Percentiles rank a stretch among this genome's conserved stretches.
Evolutionary conservation across 2,329 filamentous ascomycete genomes (phyloP).

Genomic region (Ascochyta rabiei): DNA sequence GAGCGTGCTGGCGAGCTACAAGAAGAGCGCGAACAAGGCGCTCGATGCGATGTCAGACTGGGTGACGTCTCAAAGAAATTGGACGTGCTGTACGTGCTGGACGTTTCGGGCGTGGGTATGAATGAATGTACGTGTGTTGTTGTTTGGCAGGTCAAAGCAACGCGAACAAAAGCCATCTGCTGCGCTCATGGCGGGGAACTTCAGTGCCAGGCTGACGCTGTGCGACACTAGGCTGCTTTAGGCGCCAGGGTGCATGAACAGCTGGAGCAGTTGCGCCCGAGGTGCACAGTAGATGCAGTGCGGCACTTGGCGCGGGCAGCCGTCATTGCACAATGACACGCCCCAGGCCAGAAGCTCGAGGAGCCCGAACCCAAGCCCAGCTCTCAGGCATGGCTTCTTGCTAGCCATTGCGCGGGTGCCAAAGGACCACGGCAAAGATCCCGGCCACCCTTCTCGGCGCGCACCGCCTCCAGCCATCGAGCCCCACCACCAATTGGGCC

Average conservation of each 20-base stretch:
- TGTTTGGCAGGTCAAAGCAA: conserved; percentile 19
- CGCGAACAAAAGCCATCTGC: conserved; percentile 19
- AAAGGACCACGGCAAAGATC: conserved; percentile 24
- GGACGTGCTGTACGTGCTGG: background rate
- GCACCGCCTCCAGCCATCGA: conserved; percentile 34
- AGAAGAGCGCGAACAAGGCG: background rate
- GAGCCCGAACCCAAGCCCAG: background rate
- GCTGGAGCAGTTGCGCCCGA: conserved; percentile 20
- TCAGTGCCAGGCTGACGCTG: conserved; percentile 18
- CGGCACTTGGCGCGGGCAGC: background rate
- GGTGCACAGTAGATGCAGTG: conserved; percentile 14
- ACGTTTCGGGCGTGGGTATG: background rate
- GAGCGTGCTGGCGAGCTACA: background rate
- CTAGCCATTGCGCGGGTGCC: conserved; percentile 6
- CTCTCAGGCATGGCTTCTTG: background rate
- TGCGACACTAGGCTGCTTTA: conserved; percentile 33
- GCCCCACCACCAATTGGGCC: conserved; percentile 39
- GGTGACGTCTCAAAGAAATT: background rate
- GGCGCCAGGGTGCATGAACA: conserved; percentile 31
- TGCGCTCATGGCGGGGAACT: conserved; percentile 30
- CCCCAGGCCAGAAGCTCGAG: background rate
- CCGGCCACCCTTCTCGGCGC: conserved; percentile 32
- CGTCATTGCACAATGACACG: background rate
- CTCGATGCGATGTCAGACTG: background rate
- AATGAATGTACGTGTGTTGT: conserved; percentile 5